Evolutionary conservation across 768 basidiomycete genomes (phyloP), one percentile per base, ranked within the genome.

Genomic region (Paxillus rubicundulus): DNA sequence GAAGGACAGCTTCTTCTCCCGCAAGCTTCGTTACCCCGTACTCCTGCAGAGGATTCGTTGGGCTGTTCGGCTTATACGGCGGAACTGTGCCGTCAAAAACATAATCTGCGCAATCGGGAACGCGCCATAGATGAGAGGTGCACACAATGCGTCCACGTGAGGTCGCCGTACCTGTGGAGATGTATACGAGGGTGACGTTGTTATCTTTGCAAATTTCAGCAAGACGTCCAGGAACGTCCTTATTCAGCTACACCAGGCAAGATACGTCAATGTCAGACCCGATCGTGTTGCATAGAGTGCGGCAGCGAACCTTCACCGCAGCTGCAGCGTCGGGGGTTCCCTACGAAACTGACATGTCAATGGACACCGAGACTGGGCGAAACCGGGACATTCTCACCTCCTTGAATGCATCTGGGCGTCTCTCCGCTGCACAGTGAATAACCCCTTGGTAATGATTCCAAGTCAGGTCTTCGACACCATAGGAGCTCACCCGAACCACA

Each of bases 31-130:
- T 87, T 60, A 78, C 71, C 1, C 92, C 96, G 32, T 99, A 99
- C 14, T 89, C 73, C 49, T 99, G 89, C 33, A 98, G 71, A 1
- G 96, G 96, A 63, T 93, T 91, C 12, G 91, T 82, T 30, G 69
- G 63, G 13, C 86, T 82, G 7, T 77, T 76, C 0, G 92, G 87
- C 6, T 80, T 77, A 73, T 99, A 99, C 0, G 94, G 93, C 3
- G 96, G 92, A 1, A 86, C 84, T n/a, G 80, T 85, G 1, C 96
- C 96, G 57, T 95, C 92, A 64, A 98, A 98, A 14, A 99, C 93
- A 71, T 98, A 98, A 70, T 99, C 94, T 87, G 59, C 27, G 21
- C 47, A 47, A 42, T 21, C 41, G 38, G 48, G 56, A 47, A 50
- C 2, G 32, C 17, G 20, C 46, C 55, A 41, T 9, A 27, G 40